A percentile compares a stretch with the other conserved stretches of the same genome.
These are phyloP conservation scores for Jatropha multifida DNA, from an alignment of 441 rosid species.

Conservation along the genomic window DNA sequence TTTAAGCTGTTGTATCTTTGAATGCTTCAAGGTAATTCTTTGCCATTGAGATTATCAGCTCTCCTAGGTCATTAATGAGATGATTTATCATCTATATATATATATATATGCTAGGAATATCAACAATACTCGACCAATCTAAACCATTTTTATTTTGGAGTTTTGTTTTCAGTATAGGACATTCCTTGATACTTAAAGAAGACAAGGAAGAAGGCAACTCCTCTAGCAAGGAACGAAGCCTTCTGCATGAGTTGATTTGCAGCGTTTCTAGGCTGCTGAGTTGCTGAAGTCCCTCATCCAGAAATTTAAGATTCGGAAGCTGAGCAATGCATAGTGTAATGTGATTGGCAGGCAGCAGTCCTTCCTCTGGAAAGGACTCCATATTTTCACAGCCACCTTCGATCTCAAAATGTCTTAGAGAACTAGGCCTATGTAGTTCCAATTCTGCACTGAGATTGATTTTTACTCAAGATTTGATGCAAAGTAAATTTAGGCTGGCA, in stretches of 20 bases:
- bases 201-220: slow-evolving; percentile 13
- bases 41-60: not conserved
- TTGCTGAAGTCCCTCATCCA: not conserved
- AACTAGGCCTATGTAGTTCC: slow-evolving; percentile 5
- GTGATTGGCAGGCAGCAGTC: slow-evolving; percentile 14
- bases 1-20: not conserved
- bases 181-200: not conserved
- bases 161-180: slow-evolving; percentile 8
- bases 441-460: not conserved
- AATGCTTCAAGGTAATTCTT: not conserved
- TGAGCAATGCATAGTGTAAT: not conserved
- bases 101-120: not conserved
- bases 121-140: slow-evolving; percentile 7
- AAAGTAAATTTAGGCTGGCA: slow-evolving; percentile 7
- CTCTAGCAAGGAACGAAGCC: slow-evolving; percentile 11
- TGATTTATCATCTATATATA: not conserved
- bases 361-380: slow-evolving; percentile 3
- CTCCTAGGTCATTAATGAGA: not conserved
- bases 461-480: not conserved
- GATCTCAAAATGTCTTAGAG: slow-evolving; percentile 1
- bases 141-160: not conserved
- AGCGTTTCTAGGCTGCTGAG: not conserved
- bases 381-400: not conserved
- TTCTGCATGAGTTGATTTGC: not conserved
- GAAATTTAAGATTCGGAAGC: slow-evolving; percentile 12